A percentile compares a stretch with the other conserved stretches of the same genome.
Conservation (phyloP, 1,139 yeast species). For the Suhomyces guaymorum region DNA sequence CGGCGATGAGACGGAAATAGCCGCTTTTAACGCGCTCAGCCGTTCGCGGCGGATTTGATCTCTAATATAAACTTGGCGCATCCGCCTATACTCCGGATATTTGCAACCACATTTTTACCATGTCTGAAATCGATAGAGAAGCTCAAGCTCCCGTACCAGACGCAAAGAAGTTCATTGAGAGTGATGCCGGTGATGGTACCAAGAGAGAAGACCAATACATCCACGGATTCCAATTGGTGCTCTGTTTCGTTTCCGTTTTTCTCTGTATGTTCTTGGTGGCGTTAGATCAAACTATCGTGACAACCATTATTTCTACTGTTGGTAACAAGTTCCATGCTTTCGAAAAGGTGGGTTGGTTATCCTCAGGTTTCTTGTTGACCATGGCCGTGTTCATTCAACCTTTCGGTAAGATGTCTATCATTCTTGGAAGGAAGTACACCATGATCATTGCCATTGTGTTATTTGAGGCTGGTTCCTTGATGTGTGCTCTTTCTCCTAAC, state of each 20-base stretch:
- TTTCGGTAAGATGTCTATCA: constrained; percentile 54
- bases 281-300: constrained; percentile 44
- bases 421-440: constrained; percentile 30
- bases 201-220: constrained; percentile 30
- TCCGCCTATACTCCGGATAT: too few species aligned
- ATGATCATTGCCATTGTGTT: constrained; percentile 29
- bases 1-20: constrained; percentile 1
- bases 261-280: constrained; percentile 39
- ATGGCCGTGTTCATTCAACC: constrained; percentile 38
- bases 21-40: constrained; percentile 2
- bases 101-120: too few species aligned
- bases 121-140: constrained; percentile 1
- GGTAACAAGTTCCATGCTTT: constrained; percentile 37
- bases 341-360: constrained; percentile 30
- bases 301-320: constrained; percentile 37
- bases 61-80: not conserved
- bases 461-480: constrained; percentile 64
- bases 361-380: constrained; percentile 31
- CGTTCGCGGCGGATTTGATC: too few species aligned
- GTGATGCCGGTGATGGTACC: constrained; percentile 48
- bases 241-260: constrained; percentile 31
- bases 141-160: constrained; percentile 1
- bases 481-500: constrained; percentile 37
- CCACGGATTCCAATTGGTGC: constrained; percentile 27
- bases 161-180: constrained; percentile 9